Conservation (phyloP, 169 alveolate species). For the Prorocentrum cordatum region DNA sequence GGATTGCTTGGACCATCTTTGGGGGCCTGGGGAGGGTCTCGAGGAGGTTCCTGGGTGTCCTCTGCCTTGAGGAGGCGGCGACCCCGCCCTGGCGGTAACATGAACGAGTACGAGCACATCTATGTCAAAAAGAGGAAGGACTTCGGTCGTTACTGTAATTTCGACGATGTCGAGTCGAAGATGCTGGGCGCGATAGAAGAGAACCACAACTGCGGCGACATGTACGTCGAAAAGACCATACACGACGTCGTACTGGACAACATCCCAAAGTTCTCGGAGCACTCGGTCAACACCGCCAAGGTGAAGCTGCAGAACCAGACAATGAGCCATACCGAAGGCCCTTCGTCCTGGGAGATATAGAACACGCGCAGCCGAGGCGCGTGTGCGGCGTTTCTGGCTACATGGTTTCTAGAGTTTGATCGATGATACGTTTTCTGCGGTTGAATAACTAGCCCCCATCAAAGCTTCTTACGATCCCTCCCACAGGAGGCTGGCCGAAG, state of each 20-base stretch:
- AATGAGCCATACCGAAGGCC: too few species aligned
- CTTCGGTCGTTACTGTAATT: constrained; percentile 67
- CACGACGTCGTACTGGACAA: constrained; percentile 35
- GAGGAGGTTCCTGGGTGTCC: too few species aligned
- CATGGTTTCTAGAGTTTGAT: too few species aligned
- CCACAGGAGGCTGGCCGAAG: constrained; percentile 69
- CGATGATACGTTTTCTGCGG: too few species aligned
- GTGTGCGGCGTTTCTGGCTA: too few species aligned
- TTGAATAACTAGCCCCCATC: background rate
- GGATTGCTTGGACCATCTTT: too few species aligned
- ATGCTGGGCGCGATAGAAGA: constrained; percentile 50
- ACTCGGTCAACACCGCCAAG: constrained; percentile 53
- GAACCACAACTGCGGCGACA: constrained; percentile 54
- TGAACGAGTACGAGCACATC: constrained; percentile 68
- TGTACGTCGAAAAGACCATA: constrained; percentile 66
- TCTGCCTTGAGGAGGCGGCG: too few species aligned
- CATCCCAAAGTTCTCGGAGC: constrained; percentile 69
- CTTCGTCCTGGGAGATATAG: too few species aligned
- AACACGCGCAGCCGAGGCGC: too few species aligned
- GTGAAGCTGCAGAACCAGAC: too few species aligned
- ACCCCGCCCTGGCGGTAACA: too few species aligned
- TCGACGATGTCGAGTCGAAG: constrained; percentile 57
- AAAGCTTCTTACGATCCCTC: background rate
- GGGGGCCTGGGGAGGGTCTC: too few species aligned
- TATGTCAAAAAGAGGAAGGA: constrained; percentile 69